These are phyloP conservation scores for Phytophthora sojae DNA, from an alignment of 352 stramenopile species.

Conservation along the genomic window DNA sequence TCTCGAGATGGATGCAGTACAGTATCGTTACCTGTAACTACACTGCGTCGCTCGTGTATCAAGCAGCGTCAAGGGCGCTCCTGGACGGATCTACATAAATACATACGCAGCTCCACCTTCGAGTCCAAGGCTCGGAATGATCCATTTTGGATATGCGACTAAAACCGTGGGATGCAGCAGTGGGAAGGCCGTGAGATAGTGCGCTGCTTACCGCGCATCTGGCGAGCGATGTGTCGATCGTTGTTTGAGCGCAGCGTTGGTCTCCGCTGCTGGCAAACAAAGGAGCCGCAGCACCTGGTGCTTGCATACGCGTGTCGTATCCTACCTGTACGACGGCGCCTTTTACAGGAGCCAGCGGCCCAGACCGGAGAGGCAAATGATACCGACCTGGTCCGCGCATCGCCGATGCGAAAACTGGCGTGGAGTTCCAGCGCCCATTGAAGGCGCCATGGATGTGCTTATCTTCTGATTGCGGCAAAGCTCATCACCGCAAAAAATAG, in stretches of 20 bases:
- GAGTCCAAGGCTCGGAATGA: no score
- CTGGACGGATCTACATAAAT: no score
- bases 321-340: no score
- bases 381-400: not conserved
- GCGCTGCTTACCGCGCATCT: not conserved
- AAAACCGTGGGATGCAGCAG: not conserved
- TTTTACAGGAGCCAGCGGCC: not conserved
- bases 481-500: not conserved
- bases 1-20: no score
- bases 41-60: no score
- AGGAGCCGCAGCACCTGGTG: not conserved
- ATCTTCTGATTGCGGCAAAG: not conserved
- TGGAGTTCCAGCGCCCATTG: not conserved
- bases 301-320: not conserved
- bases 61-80: no score
- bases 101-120: no score
- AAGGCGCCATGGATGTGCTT: not conserved
- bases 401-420: not conserved
- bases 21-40: no score
- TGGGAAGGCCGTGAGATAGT: constrained; percentile 1
- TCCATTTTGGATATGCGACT: constrained; percentile 1
- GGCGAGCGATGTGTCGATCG: not conserved
- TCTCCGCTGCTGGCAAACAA: not conserved
- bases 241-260: not conserved
- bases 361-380: not conserved